A percentile compares a stretch with the other conserved stretches of the same genome.
phyloP scores from a whole-genome alignment of 257 asterid species.

The Misopates orontium region DNA sequence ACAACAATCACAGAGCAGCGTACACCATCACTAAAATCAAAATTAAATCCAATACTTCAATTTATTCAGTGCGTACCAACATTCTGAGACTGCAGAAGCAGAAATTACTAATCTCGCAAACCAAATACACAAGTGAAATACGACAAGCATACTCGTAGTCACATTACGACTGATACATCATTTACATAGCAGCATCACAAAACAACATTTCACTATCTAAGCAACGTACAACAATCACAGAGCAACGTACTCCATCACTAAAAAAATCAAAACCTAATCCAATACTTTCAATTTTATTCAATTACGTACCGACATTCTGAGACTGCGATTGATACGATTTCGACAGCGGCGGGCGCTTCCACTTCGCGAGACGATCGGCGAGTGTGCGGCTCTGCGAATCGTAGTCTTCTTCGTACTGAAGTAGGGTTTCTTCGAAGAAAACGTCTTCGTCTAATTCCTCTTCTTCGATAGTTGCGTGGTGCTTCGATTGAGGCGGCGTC shows the following conservation, averaged over 20 bases:
- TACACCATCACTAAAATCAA: slow-evolving; percentile 1
- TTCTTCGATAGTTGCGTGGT: slow-evolving; percentile 63
- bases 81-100: too few species aligned
- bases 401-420: slow-evolving; percentile 76
- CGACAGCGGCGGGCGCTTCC: slow-evolving; percentile 77
- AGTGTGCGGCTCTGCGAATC: slow-evolving; percentile 49
- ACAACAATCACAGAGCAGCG: slow-evolving; percentile 1
- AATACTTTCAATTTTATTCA: slow-evolving; percentile 3
- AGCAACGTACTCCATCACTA: slow-evolving; percentile 5
- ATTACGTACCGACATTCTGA: slow-evolving; percentile 58
- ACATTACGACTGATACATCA: too few species aligned
- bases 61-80: slow-evolving; percentile 45
- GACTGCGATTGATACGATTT: slow-evolving; percentile 47
- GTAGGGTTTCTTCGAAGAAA: slow-evolving; percentile 80
- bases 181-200: too few species aligned
- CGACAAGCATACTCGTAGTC: too few species aligned
- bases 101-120: too few species aligned
- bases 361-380: slow-evolving; percentile 63
- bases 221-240: not conserved
- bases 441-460: slow-evolving; percentile 90
- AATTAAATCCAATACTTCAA: not conserved
- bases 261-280: not conserved
- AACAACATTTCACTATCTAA: too few species aligned
- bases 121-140: too few species aligned
- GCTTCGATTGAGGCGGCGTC: slow-evolving; percentile 56